Percentiles rank a stretch among this genome's conserved stretches.
Evolutionary conservation across 495 filamentous ascomycete species (phyloP).

Genomic region (Penicillium samsonianum): DNA sequence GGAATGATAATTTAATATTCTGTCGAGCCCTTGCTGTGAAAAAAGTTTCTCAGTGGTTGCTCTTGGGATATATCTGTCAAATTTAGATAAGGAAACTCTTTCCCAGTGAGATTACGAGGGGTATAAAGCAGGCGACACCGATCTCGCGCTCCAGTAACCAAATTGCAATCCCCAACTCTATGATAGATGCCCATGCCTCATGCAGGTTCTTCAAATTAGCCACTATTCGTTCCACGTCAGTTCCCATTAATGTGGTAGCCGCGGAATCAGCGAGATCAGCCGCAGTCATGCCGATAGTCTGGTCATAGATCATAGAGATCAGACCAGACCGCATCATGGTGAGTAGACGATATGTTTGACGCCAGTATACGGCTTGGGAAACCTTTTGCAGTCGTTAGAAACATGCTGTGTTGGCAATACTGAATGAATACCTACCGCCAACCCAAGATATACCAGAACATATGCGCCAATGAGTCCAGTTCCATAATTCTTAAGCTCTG

Average conservation of each 20-base stretch:
- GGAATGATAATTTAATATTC: too few species aligned
- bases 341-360: slow-evolving; percentile 1
- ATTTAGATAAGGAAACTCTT: background rate
- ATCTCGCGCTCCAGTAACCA: slow-evolving; percentile 1
- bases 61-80: background rate
- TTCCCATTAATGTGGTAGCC: background rate
- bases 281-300: background rate
- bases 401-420: background rate
- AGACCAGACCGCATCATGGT: slow-evolving; percentile 3
- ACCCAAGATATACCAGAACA: slow-evolving; percentile 3
- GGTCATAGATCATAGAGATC: slow-evolving; percentile 4
- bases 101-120: slow-evolving; percentile 1
- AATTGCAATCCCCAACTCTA: background rate
- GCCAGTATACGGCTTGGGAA: slow-evolving; percentile 1
- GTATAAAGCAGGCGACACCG: slow-evolving; percentile 1
- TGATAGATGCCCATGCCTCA: slow-evolving; percentile 2
- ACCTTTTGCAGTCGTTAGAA: background rate
- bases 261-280: background rate
- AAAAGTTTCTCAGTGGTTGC: slow-evolving; percentile 16
- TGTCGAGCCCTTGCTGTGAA: too few species aligned
- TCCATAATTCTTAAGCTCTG: background rate
- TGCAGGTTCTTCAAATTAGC: background rate
- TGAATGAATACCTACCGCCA: background rate
- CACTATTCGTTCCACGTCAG: background rate
- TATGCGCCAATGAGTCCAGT: background rate